A percentile compares a stretch with the other conserved stretches of the same genome.
Conservation (phyloP, 2,329 filamentous ascomycete genomes). For the Talaromyces funiculosus region DNA sequence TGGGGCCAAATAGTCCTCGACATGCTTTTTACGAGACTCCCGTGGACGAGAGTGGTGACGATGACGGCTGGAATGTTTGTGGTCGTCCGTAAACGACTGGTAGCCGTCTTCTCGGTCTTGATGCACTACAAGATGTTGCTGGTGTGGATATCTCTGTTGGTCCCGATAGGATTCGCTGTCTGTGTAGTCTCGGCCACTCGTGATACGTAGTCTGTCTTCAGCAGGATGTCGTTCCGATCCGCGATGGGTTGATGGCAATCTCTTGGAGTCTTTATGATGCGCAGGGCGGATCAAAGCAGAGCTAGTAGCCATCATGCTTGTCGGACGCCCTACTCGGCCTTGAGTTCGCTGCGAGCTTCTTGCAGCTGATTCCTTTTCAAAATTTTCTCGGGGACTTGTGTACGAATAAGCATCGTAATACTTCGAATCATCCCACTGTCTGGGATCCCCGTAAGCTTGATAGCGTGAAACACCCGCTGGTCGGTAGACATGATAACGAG, state of each 20-base stretch:
- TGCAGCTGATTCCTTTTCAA: conserved; percentile 41
- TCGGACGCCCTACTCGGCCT: conserved; percentile 28
- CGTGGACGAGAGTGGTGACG: conserved; percentile 9
- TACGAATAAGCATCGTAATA: conserved; percentile 43
- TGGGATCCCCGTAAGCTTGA: conserved; percentile 24
- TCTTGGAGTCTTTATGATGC: conserved; percentile 25
- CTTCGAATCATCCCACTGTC: conserved; percentile 35
- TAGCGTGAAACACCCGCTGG: conserved; percentile 24
- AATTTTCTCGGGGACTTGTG: conserved; percentile 43
- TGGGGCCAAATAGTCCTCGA: conserved; percentile 15
- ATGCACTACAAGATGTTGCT: conserved; percentile 43
- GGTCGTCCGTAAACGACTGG: conserved; percentile 39
- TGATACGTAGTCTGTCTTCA: conserved; percentile 22
- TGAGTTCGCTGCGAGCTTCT: conserved; percentile 26
- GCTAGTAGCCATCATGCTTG: conserved; percentile 37
- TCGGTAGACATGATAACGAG: conserved; percentile 24
- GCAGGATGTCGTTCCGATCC: conserved; percentile 34
- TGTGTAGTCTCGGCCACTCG: conserved; percentile 16
- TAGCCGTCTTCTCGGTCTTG: conserved; percentile 44
- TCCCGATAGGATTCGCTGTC: conserved; percentile 32
- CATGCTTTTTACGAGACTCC: conserved; percentile 16
- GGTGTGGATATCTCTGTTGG: conserved; percentile 35
- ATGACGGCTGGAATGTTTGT: conserved; percentile 35
- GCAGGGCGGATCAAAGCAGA: conserved; percentile 23
- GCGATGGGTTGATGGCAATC: conserved; percentile 35